Percentiles rank a stretch among this genome's conserved stretches.
These are phyloP conservation scores for Rhododendron vialii DNA, from an alignment of 148 eudicot species.

Conservation along the genomic window DNA sequence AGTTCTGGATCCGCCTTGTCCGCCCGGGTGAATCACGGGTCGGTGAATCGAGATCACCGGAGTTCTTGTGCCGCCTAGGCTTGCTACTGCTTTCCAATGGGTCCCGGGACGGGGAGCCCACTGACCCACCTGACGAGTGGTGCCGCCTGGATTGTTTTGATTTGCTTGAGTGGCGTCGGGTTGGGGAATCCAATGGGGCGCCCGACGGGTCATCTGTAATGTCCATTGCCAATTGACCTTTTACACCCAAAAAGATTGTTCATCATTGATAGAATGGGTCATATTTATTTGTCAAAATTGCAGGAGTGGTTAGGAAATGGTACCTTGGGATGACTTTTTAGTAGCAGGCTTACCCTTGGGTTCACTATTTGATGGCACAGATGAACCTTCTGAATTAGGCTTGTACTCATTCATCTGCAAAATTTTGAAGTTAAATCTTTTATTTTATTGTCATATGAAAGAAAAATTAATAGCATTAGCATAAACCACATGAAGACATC, in stretches of 20 bases:
- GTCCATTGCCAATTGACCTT: not conserved
- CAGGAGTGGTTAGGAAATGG: not conserved
- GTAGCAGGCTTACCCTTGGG: conserved; percentile 10
- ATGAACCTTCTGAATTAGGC: conserved; percentile 9
- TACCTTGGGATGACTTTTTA: not conserved
- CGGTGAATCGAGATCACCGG: conserved; percentile 20
- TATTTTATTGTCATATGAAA: not conserved
- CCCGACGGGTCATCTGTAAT: not conserved
- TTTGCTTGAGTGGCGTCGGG: not conserved
- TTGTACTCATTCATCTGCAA: conserved; percentile 32
- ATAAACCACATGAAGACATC: no score
- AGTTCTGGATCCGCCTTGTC: not conserved
- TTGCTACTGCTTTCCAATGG: conserved; percentile 10
- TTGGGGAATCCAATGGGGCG: not conserved
- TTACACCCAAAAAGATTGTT: not conserved
- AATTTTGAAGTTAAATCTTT: not conserved
- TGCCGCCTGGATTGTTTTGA: conserved; percentile 23
- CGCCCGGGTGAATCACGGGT: conserved; percentile 8
- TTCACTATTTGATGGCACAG: conserved; percentile 10
- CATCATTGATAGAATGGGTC: not conserved
- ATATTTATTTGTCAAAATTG: not conserved
- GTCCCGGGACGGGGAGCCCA: conserved; percentile 18
- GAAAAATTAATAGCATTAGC: no score
- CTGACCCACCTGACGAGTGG: conserved; percentile 11
- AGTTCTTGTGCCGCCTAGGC: conserved; percentile 16